Evolutionary conservation across 2,329 filamentous ascomycete species (phyloP).

Genomic region (Leptographium radiaticola): DNA sequence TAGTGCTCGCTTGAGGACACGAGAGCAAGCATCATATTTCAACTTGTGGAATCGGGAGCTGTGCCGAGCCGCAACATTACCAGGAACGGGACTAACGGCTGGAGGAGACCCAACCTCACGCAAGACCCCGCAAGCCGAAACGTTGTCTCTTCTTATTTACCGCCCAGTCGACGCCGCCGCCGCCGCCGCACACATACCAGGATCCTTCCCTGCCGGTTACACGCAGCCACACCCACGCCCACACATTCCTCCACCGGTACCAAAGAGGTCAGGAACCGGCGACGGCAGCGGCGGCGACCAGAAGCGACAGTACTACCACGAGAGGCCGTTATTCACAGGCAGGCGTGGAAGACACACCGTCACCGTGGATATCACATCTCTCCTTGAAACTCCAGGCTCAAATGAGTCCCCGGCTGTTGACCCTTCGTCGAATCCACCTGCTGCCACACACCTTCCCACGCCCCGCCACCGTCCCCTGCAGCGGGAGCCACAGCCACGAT

Average conservation of each 20-base stretch:
- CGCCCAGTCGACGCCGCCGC: constrained; percentile 7
- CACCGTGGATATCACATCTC: constrained; percentile 90
- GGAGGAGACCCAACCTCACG: too few relatives aligned
- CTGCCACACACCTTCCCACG: background rate
- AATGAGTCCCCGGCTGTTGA: constrained; percentile 50
- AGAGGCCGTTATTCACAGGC: constrained; percentile 14
- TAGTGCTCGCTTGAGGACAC: too few relatives aligned
- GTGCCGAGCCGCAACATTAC: too few relatives aligned
- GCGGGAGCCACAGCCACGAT: constrained; percentile 18
- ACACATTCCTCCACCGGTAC: background rate
- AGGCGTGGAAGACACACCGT: constrained; percentile 32
- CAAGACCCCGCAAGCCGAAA: constrained; percentile 1
- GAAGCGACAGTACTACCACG: background rate
- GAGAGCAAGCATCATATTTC: too few relatives aligned
- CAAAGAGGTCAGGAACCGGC: background rate
- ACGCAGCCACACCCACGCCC: background rate
- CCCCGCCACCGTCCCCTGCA: background rate
- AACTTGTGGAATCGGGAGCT: too few relatives aligned
- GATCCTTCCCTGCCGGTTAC: background rate
- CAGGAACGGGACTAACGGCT: too few relatives aligned
- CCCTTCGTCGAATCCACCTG: constrained; percentile 9
- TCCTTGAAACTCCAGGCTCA: constrained; percentile 67
- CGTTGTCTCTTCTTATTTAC: constrained; percentile 10
- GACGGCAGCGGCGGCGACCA: background rate
- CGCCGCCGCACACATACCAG: constrained; percentile 1